Percentiles rank a stretch among this genome's conserved stretches.
Conservation (phyloP, 768 basidiomycete genomes). For the Leccinellum luteum region DNA sequence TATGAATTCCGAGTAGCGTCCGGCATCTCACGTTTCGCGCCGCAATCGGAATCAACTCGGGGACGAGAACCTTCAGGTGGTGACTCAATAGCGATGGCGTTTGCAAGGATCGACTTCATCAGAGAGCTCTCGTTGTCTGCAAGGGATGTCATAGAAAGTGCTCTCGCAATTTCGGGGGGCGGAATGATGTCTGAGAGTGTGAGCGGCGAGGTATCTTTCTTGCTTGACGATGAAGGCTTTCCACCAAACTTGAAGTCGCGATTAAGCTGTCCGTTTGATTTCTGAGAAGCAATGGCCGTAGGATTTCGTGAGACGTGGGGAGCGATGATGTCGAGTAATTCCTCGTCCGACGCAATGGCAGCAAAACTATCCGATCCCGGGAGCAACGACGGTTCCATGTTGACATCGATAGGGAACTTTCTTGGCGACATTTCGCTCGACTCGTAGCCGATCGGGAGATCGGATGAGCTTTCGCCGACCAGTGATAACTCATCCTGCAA, state of each 20-base stretch:
- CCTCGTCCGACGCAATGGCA: constrained; percentile 35
- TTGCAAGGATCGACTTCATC: constrained; percentile 53
- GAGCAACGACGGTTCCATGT: constrained; percentile 37
- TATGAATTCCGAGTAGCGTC: constrained; percentile 17
- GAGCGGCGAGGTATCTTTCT: constrained; percentile 27
- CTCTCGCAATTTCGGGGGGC: constrained; percentile 50
- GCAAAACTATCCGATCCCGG: constrained; percentile 35
- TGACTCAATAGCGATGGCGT: constrained; percentile 40
- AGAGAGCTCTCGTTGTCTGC: constrained; percentile 51
- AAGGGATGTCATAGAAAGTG: constrained; percentile 45
- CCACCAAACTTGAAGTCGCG: constrained; percentile 77
- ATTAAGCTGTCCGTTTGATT: constrained; percentile 67
- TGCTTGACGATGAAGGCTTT: constrained; percentile 15
- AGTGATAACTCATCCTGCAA: constrained; percentile 28
- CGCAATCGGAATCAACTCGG: constrained; percentile 46
- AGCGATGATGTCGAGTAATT: constrained; percentile 18
- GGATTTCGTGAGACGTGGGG: constrained; percentile 21
- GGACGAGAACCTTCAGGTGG: constrained; percentile 32
- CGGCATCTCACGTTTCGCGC: constrained; percentile 34
- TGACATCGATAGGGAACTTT: constrained; percentile 25
- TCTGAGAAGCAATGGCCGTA: constrained; percentile 39
- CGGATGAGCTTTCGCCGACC: constrained; percentile 22
- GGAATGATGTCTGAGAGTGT: constrained; percentile 79
- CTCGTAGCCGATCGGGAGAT: constrained; percentile 13
- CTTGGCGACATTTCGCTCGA: constrained; percentile 15